Base-by-base conservation (phyloP, 371 early-diverging fungal genomes). In the Circinella minor region DNA sequence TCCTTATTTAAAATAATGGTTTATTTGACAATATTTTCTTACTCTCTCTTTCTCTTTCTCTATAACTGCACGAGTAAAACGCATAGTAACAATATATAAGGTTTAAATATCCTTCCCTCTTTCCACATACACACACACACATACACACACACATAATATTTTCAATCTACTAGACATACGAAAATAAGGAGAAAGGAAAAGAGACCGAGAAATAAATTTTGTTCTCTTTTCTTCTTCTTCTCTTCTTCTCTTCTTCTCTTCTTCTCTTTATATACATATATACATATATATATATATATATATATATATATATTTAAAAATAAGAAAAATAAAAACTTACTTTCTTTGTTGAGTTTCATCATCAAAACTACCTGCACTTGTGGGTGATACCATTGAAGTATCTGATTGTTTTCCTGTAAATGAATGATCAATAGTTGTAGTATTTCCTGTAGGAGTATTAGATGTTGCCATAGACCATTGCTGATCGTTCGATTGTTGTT, bases 271-370 rank as follows among this genome's bases (percentile, higher is more conserved):
- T n/a, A n/a, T n/a, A n/a, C n/a, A n/a, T n/a, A n/a, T n/a, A n/a
- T n/a, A n/a, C n/a, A n/a, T n/a, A n/a, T n/a, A n/a, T n/a, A n/a
- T n/a, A n/a, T n/a, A n/a, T n/a, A n/a, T n/a, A n/a, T n/a, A n/a
- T n/a, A n/a, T n/a, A n/a, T n/a, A n/a, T 27, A 27, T 27, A 27
- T 27, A 27, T 27, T 27, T 27, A 27, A 27, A 27, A 2, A 27
- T 27, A 27, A n/a, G n/a, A n/a, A n/a, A n/a, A 2, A 27, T 18
- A 20, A 1, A 14, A 36, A 67, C 77, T 74, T 71, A 82, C 82
- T 82, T 80, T 76, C 74, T 71, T 37, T 78, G 80, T 46, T 76
- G 70, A 46, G 75, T 69, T 60, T 82, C 82, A 54, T 80, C 78
- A 27, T 82, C 80, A 59, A 75, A 60, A 49, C 72, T 76, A 64